Base-by-base conservation (phyloP, 805 yeast species). In the Cyberlindnera subsufficiens region DNA sequence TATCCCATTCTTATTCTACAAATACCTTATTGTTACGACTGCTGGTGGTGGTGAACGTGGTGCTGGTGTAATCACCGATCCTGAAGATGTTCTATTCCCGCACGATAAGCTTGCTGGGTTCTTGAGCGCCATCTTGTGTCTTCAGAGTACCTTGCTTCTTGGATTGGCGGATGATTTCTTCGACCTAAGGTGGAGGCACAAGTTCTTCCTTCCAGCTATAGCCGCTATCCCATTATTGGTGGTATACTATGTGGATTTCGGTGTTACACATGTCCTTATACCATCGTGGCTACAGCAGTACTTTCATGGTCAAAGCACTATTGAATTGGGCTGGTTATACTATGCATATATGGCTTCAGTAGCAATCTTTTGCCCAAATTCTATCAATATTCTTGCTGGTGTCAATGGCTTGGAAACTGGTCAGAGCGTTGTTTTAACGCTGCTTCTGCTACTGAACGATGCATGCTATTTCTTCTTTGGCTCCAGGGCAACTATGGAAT, bases 321-420 rank as follows among this genome's bases (percentile, higher is more conserved):
- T 93, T 15, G 93, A 93, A 61, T 67, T 93, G 43, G 96, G 96
- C 3, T 60, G 70, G 15, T 63, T 86, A 22, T 93, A 93, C 68
- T 93, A 93, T 61, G 66, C 67, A 13, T 93, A 93, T 67, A 93
- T 93, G 99, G 87, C 84, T 0, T 74, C 95, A 0, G 79, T 93
- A 45, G 83, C 96, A 3, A 91, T 93, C 32, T 93, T 93, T 59
- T 85, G 96, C 55, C 97, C 99, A 19, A 91, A 93, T 60, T 87
- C 97, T 10, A 89, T 93, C 62, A 93, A 93, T 60, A 93, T 93
- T 40, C 68, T 90, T 27, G 99, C 99, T 0, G 99, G 99, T 6
- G 78, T 93, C 37, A 93, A 93, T 61, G 99, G 99, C 0, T 69
- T 93, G 35, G 99, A 93, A 65, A 97, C 90, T 11, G 98, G 97